These are phyloP conservation scores for Fusarium succisae DNA, from an alignment of 2,329 filamentous ascomycete genomes.

Conservation along the genomic window DNA sequence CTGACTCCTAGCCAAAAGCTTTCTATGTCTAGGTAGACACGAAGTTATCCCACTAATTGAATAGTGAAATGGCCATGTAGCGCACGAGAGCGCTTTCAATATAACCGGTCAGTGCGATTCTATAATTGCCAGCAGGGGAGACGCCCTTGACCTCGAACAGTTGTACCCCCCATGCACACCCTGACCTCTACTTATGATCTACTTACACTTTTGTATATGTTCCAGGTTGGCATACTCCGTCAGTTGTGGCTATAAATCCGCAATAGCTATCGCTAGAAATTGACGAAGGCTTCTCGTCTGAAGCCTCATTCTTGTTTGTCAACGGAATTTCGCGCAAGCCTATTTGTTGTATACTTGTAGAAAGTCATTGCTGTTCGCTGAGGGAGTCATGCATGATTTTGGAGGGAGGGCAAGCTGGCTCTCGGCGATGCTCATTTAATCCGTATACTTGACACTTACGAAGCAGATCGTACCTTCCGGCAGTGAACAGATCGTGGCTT, in stretches of 20 bases:
- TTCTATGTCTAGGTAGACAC: background rate
- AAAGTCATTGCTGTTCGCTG: background rate
- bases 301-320: background rate
- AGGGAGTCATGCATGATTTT: background rate
- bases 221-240: background rate
- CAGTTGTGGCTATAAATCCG: background rate
- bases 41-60: background rate
- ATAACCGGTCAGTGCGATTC: background rate
- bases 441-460: background rate
- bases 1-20: background rate
- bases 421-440: background rate
- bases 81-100: background rate
- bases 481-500: background rate
- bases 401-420: background rate
- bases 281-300: background rate
- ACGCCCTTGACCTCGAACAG: background rate
- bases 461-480: background rate
- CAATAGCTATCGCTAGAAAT: background rate
- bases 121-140: background rate
- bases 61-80: background rate
- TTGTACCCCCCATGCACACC: background rate
- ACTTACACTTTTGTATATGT: background rate
- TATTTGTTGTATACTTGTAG: background rate
- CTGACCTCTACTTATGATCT: background rate
- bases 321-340: background rate